phyloP scores from a whole-genome alignment of 805 yeast species.

The Nakazawaea ishiwadae region DNA sequence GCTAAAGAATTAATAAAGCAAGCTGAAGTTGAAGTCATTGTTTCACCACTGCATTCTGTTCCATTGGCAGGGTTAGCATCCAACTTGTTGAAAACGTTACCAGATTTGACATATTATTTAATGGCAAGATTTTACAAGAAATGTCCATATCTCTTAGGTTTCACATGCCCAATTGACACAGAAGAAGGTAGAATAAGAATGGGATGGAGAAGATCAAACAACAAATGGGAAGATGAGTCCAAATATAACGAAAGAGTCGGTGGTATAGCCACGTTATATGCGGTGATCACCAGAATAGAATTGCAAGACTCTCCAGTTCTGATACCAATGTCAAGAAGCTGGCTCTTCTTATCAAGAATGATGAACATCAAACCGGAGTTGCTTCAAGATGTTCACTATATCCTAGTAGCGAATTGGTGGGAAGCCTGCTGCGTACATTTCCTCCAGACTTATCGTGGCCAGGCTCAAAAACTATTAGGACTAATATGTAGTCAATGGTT shows the following conservation, averaged over 20 bases:
- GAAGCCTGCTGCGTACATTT: constrained; percentile 69
- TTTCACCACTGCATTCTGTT: constrained; percentile 68
- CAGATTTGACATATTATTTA: constrained; percentile 50
- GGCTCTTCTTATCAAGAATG: constrained; percentile 72
- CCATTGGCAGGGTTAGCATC: constrained; percentile 72
- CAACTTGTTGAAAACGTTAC: constrained; percentile 41
- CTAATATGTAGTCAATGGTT: constrained; percentile 51
- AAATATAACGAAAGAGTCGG: constrained; percentile 81
- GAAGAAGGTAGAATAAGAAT: constrained; percentile 76
- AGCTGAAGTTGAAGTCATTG: constrained; percentile 88
- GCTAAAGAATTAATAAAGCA: constrained; percentile 86
- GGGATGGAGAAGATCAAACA: constrained; percentile 71
- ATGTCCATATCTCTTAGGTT: constrained; percentile 88
- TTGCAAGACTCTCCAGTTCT: no score
- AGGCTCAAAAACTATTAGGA: constrained; percentile 58
- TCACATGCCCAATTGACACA: constrained; percentile 66
- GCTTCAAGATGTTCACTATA: constrained; percentile 65
- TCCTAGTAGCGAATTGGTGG: constrained; percentile 84
- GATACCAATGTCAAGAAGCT: constrained; percentile 45
- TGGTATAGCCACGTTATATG: constrained; percentile 80
- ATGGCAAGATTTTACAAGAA: constrained; percentile 85
- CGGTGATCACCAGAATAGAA: constrained; percentile 59
- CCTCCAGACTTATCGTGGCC: constrained; percentile 54
- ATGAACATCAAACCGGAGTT: constrained; percentile 50
- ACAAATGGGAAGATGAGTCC: constrained; percentile 53